phyloP scores from a whole-genome alignment of 208 protist genomes.

The Naegleria gruberi region DNA sequence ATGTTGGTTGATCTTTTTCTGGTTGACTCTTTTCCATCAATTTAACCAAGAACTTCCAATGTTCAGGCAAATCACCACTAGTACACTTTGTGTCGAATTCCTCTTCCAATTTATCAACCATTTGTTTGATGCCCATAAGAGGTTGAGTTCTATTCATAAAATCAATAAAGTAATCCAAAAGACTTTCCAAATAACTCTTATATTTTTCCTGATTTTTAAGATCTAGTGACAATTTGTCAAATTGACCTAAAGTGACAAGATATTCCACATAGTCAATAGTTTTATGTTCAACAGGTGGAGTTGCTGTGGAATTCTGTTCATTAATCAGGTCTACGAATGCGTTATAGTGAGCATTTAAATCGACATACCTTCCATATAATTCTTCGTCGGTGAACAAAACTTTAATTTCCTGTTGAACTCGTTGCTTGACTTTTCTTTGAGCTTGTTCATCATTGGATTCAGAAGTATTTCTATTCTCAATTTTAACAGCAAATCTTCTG shows the following conservation, averaged over 20 bases:
- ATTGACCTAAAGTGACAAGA: slow-evolving; percentile 23
- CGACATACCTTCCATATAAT: slow-evolving; percentile 33
- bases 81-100: slow-evolving; percentile 18
- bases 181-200: slow-evolving; percentile 26
- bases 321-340: slow-evolving; percentile 32
- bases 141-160: slow-evolving; percentile 37
- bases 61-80: not conserved
- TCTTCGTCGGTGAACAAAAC: slow-evolving; percentile 41
- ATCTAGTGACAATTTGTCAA: slow-evolving; percentile 18
- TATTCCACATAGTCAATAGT: slow-evolving; percentile 32
- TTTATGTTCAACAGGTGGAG: not conserved
- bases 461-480: not conserved
- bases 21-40: not conserved
- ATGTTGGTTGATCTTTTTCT: not conserved
- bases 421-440: slow-evolving; percentile 16
- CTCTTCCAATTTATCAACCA: not conserved
- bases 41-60: not conserved
- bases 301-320: not conserved
- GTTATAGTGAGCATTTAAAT: slow-evolving; percentile 34
- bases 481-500: not conserved
- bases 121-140: slow-evolving; percentile 28
- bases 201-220: slow-evolving; percentile 25
- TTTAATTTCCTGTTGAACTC: slow-evolving; percentile 20
- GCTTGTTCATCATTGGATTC: not conserved
- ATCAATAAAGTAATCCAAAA: slow-evolving; percentile 32